These are phyloP conservation scores for Rubia yunnanensis DNA, from an alignment of 257 asterid species.

Conservation along the genomic window DNA sequence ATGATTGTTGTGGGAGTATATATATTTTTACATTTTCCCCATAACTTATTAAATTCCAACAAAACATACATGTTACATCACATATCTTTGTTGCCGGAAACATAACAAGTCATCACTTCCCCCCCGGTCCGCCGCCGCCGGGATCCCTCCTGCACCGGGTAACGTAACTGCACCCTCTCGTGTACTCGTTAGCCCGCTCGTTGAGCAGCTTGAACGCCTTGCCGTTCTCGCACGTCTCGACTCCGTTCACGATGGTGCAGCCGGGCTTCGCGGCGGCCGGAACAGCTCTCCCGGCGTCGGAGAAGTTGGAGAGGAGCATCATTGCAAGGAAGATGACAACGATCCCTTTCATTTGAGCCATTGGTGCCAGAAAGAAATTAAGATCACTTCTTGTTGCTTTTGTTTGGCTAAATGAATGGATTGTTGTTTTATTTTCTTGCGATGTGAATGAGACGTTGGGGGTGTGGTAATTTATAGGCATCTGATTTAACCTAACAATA, in stretches of 20 bases:
- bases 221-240: background rate
- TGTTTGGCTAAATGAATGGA: background rate
- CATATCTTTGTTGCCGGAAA: background rate
- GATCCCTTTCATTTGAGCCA: background rate
- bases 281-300: background rate
- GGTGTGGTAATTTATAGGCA: too few species aligned
- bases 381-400: background rate
- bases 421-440: background rate
- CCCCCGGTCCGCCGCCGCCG: too few species aligned
- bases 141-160: background rate
- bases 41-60: too few species aligned
- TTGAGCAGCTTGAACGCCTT: background rate
- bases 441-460: background rate
- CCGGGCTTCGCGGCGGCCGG: background rate
- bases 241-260: background rate
- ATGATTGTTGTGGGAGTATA: too few species aligned
- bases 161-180: background rate
- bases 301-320: background rate
- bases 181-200: background rate
- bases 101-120: background rate
- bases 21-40: too few species aligned
- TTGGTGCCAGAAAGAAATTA: background rate
- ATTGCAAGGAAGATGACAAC: background rate
- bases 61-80: too few species aligned
- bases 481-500: too few species aligned